Evolutionary conservation across 2,329 filamentous ascomycete genomes (phyloP).

Genomic region (Metarhizium sp.): DNA sequence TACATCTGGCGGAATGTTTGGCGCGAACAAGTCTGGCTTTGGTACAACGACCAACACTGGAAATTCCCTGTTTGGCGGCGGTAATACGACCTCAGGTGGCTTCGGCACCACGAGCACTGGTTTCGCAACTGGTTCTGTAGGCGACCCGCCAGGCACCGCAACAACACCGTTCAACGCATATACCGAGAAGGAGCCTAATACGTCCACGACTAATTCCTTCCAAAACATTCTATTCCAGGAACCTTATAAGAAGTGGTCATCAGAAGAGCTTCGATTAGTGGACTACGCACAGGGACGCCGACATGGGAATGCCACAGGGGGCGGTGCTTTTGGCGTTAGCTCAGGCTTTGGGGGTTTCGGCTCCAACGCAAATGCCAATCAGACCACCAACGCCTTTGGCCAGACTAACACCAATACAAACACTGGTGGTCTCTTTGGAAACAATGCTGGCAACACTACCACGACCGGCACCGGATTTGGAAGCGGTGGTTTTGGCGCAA

Average conservation of each 20-base stretch:
- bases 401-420: conserved; percentile 22
- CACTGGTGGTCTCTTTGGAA: conserved; percentile 27
- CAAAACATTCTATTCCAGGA: conserved; percentile 74
- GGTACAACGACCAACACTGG: conserved; percentile 31
- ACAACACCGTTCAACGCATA: conserved; percentile 59
- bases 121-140: conserved; percentile 30
- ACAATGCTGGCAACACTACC: conserved; percentile 20
- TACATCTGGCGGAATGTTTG: conserved; percentile 43
- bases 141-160: conserved; percentile 60
- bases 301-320: conserved; percentile 72
- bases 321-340: conserved; percentile 70
- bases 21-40: conserved; percentile 42
- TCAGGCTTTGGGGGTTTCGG: conserved; percentile 44
- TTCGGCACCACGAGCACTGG: conserved; percentile 36
- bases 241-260: conserved; percentile 80
- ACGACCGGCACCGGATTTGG: conserved; percentile 15
- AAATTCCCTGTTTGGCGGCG: conserved; percentile 37
- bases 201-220: conserved; percentile 49
- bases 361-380: conserved; percentile 20
- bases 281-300: conserved; percentile 85
- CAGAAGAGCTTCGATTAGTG: conserved; percentile 72
- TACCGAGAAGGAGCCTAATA: conserved; percentile 63
- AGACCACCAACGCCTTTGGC: conserved; percentile 36
- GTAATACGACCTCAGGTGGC: conserved; percentile 19
- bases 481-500: conserved; percentile 33